phyloP scores from a whole-genome alignment of 805 yeast species.

The Kodamaea jinghongensis region DNA sequence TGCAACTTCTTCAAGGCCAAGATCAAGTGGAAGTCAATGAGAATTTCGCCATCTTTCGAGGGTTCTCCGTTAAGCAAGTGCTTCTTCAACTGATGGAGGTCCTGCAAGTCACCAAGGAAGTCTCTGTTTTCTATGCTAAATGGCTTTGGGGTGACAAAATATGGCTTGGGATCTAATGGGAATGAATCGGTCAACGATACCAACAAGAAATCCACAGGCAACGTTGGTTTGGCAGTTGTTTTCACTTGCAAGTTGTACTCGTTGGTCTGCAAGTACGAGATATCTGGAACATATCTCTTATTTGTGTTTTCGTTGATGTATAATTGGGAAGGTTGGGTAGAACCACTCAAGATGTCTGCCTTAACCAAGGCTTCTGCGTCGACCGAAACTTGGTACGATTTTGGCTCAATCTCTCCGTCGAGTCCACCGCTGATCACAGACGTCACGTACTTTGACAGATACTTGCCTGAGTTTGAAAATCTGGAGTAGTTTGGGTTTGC shows the following conservation, averaged over 20 bases:
- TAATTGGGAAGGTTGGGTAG: constrained; percentile 87
- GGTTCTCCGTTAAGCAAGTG: constrained; percentile 37
- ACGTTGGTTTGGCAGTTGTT: constrained; percentile 46
- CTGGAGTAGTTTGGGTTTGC: constrained; percentile 60
- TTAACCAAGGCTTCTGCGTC: constrained; percentile 83
- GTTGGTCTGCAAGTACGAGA: constrained; percentile 77
- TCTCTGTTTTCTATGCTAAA: constrained; percentile 84
- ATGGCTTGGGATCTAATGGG: constrained; percentile 59
- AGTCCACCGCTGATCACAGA: constrained; percentile 91
- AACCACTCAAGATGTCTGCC: constrained; percentile 82
- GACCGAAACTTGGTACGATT: constrained; percentile 85
- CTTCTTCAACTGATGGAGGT: constrained; percentile 50
- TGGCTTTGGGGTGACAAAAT: constrained; percentile 41
- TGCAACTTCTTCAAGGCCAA: constrained; percentile 55
- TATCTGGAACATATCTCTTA: constrained; percentile 89
- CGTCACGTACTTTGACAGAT: constrained; percentile 88
- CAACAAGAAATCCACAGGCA: constrained; percentile 45
- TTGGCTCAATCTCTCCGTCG: constrained; percentile 84
- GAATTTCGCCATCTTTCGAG: constrained; percentile 24
- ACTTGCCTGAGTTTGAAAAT: constrained; percentile 61
- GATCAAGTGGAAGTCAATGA: constrained; percentile 78
- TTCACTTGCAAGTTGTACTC: constrained; percentile 90
- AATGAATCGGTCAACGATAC: constrained; percentile 92
- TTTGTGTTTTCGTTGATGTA: constrained; percentile 72
- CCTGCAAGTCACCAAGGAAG: constrained; percentile 71